Percentiles rank a stretch among this genome's conserved stretches.
These are phyloP conservation scores for Pleurotus cornucopiae DNA, from an alignment of 768 basidiomycete species.

Conservation along the genomic window DNA sequence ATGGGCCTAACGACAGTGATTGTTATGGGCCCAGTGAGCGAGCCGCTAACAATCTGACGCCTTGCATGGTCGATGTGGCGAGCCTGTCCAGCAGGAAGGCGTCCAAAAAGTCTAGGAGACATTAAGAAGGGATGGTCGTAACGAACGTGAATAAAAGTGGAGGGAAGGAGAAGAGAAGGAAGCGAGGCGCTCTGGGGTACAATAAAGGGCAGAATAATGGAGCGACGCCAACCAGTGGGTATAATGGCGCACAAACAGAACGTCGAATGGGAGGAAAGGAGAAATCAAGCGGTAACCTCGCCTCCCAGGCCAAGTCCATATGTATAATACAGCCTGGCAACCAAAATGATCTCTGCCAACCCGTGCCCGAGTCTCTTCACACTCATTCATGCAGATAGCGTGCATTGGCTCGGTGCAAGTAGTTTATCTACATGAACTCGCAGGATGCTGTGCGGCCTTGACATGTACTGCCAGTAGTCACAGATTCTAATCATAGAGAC, in stretches of 20 bases:
- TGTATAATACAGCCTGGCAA: background rate
- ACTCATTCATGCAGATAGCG: too few species aligned
- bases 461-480: too few species aligned
- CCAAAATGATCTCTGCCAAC: background rate
- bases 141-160: conserved; percentile 2
- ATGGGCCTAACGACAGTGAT: conserved; percentile 1
- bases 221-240: background rate
- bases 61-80: conserved; percentile 2
- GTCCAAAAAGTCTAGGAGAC: conserved; percentile 7
- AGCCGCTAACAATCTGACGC: conserved; percentile 5
- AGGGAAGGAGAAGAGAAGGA: background rate
- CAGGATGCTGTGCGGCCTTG: too few species aligned
- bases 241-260: background rate
- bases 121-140: conserved; percentile 5
- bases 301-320: too few species aligned
- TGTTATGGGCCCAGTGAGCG: conserved; percentile 11
- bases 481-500: too few species aligned
- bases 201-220: conserved; percentile 4
- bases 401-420: too few species aligned
- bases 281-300: background rate
- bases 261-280: background rate
- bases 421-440: too few species aligned
- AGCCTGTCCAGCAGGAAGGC: conserved; percentile 11
- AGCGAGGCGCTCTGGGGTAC: background rate
- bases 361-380: too few species aligned